Evolutionary conservation across 164 flowering plant species (phyloP), one percentile per base, ranked within the genome.

Genomic region (Piper longum): DNA sequence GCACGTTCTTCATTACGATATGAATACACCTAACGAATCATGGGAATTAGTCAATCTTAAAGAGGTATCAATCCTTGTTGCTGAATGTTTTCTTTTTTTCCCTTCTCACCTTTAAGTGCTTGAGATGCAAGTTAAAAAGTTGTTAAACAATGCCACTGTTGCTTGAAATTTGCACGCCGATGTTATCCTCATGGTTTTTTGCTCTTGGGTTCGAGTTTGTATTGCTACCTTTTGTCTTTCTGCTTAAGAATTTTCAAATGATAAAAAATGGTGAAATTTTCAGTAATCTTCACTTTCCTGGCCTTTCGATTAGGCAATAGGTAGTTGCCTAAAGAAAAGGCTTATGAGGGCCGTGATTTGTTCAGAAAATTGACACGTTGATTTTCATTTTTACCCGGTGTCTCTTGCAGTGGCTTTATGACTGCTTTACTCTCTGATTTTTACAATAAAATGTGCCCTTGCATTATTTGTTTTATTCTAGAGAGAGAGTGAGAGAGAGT

Each of bases 11-110:
- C 81, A 75, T 60, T 82, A 82, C 71, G 84, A 82, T 43, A 74
- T 75, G 17, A 67, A 75, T 66, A 77, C 84, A 52, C n/a, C 67
- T 58, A 66, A 71, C 63, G 82, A 78, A 70, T 73, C 84, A 56
- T 70, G 70, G 76, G 86, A 82, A 62, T 82, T 81, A 82, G 82
- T 82, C 59, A 77, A 82, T 67, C 80, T 82, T 44, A 67, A 81
- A 43, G 84, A 82, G 82, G 86, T 82, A 73, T 54, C 13, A 7
- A 1, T 11, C 3, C 16, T 60, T 14, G 36, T 8, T 12, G 39
- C 41, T 26, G 36, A 58, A 5, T 58, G 2, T 5, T 1, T 39
- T 4, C 14, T 36, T 58, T 39, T 36, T 4, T 19, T 0, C 4
- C 19, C 14, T 58, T 17, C 0, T 58, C 41, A 18, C 61, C 7